phyloP scores from a whole-genome alignment of 495 filamentous ascomycete genomes.

The Paragyromitra xinjiangensis region DNA sequence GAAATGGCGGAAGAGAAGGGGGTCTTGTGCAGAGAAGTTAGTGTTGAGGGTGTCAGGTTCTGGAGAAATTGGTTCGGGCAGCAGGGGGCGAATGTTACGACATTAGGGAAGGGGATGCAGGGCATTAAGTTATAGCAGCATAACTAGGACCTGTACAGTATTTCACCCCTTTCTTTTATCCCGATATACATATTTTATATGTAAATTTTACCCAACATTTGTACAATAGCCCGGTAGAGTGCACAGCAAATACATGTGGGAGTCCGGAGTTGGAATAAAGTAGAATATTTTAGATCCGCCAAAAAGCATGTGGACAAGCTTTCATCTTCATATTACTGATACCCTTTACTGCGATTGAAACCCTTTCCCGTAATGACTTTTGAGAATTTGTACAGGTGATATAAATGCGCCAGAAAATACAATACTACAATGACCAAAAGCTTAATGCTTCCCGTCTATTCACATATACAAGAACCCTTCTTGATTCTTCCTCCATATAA shows the following conservation, averaged over 20 bases:
- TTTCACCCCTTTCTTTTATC: background rate
- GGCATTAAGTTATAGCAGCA: conserved; percentile 18
- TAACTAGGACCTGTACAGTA: background rate
- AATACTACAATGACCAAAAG: background rate
- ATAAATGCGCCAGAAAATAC: conserved; percentile 41
- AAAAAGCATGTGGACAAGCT: background rate
- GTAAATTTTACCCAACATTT: conserved; percentile 7
- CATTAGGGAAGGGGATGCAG: background rate
- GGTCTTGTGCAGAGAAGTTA: conserved; percentile 80
- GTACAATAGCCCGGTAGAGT: conserved; percentile 41
- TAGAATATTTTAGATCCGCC: conserved; percentile 4
- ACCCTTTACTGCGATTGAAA: background rate
- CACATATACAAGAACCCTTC: conserved; percentile 3
- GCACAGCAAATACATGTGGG: conserved; percentile 26
- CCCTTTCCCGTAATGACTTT: background rate
- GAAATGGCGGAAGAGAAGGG: conserved; percentile 96
- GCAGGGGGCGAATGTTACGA: background rate
- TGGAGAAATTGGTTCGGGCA: conserved; percentile 72
- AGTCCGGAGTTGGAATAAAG: conserved; percentile 21
- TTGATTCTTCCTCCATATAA: background rate
- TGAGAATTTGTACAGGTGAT: conserved; percentile 29
- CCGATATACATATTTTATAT: background rate
- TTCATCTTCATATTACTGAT: background rate
- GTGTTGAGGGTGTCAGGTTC: conserved; percentile 81
- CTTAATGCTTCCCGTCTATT: conserved; percentile 11